Evolutionary conservation across 352 stramenopile genomes (phyloP).

Genomic region (Saprolegnia diclina): DNA sequence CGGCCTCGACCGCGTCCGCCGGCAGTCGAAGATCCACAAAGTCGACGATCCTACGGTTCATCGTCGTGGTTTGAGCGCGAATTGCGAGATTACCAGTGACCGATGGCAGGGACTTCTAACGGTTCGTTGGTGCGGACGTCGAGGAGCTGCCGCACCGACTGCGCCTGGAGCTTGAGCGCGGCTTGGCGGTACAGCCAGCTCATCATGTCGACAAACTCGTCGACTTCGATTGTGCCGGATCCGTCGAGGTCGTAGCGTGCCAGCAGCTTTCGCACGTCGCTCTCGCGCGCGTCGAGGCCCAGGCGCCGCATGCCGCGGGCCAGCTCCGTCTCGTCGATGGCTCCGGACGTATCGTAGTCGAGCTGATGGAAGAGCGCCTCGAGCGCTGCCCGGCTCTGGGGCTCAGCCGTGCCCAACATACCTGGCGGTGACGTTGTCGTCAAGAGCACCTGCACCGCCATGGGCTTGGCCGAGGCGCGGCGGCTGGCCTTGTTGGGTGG

Average conservation of each 20-base stretch:
- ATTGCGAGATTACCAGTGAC: conserved; percentile 34
- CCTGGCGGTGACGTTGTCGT: not conserved
- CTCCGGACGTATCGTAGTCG: conserved; percentile 52
- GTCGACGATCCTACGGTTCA: conserved; percentile 32
- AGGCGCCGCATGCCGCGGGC: conserved; percentile 44
- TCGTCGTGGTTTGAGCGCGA: too few species aligned
- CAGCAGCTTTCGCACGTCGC: conserved; percentile 60
- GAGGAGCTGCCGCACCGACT: conserved; percentile 46
- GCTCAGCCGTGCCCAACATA: not conserved
- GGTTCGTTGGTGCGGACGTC: conserved; percentile 48
- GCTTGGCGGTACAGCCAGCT: conserved; percentile 27
- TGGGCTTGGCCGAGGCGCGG: not conserved
- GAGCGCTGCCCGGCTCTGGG: conserved; percentile 24
- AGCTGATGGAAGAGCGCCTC: conserved; percentile 50
- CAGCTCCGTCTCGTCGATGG: conserved; percentile 54
- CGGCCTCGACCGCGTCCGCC: conserved; percentile 38
- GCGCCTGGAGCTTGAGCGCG: conserved; percentile 25
- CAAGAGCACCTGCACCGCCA: conserved; percentile 44
- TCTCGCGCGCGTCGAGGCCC: conserved; percentile 44
- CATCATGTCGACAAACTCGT: conserved; percentile 74
- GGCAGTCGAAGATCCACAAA: conserved; percentile 72
- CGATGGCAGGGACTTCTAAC: conserved; percentile 56
- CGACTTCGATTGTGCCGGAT: conserved; percentile 57
- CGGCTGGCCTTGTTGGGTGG: conserved; percentile 35
- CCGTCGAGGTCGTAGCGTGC: conserved; percentile 64